Conservation (phyloP, 2,329 filamentous ascomycete genomes). For the Pyricularia sp. region DNA sequence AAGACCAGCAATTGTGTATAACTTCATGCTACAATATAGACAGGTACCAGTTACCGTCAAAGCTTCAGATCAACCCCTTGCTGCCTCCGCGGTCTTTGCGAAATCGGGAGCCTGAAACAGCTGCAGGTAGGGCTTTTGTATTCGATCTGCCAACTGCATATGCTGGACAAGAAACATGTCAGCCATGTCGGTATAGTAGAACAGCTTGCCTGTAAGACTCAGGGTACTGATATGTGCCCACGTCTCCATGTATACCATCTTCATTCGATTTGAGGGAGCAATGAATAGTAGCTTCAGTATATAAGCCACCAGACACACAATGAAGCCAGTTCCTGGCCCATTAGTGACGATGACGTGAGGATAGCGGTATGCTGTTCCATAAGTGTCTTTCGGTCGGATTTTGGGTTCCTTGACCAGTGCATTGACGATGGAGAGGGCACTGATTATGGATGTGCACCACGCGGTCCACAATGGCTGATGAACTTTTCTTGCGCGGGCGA, state of each 20-base stretch:
- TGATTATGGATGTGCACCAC: slow-evolving; percentile 52
- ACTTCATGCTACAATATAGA: not conserved
- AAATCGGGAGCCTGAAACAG: slow-evolving; percentile 14
- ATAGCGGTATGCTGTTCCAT: slow-evolving; percentile 22
- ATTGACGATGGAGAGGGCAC: slow-evolving; percentile 30
- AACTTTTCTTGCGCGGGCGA: slow-evolving; percentile 67
- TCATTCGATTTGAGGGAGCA: slow-evolving; percentile 42
- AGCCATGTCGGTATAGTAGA: slow-evolving; percentile 50
- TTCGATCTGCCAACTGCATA: slow-evolving; percentile 41
- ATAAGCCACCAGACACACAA: slow-evolving; percentile 45
- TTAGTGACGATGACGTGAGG: slow-evolving; percentile 76
- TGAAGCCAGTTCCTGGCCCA: slow-evolving; percentile 76
- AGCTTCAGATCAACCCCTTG: not conserved
- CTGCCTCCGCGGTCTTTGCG: not conserved
- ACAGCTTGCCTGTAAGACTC: slow-evolving; percentile 71
- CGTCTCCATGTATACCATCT: slow-evolving; percentile 78
- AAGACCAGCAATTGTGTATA: not conserved
- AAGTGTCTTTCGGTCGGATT: slow-evolving; percentile 6
- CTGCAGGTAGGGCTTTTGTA: slow-evolving; percentile 21
- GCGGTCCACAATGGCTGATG: slow-evolving; percentile 70
- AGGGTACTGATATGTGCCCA: slow-evolving; percentile 76
- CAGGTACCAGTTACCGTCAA: not conserved
- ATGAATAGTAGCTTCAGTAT: slow-evolving; percentile 31
- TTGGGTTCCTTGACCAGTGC: slow-evolving; percentile 18
- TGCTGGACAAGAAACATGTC: slow-evolving; percentile 80